phyloP scores from a whole-genome alignment of 1,139 yeast genomes.

The Debaryomyces robertsiae region DNA sequence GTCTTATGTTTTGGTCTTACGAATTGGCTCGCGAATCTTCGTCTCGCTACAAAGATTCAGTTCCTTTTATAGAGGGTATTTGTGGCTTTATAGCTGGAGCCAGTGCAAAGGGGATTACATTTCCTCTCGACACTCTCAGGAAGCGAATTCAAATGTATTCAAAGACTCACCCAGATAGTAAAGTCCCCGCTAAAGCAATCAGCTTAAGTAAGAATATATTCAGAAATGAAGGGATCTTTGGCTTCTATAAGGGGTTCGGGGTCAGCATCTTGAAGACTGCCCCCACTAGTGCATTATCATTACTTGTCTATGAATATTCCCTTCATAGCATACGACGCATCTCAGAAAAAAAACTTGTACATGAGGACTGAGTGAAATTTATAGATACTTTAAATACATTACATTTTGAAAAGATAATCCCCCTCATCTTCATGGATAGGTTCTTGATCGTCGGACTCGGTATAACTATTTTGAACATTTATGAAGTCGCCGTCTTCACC shows the following conservation, averaged over 20 bases:
- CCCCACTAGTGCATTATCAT: conserved; percentile 79
- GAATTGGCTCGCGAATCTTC: conserved; percentile 46
- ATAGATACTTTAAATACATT: conserved; percentile 7
- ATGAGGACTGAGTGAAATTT: not conserved
- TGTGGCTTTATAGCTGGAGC: conserved; percentile 83
- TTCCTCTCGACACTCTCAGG: conserved; percentile 84
- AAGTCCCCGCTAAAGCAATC: conserved; percentile 19
- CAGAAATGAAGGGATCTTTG: conserved; percentile 58
- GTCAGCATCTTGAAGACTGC: conserved; percentile 75
- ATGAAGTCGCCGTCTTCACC: conserved; percentile 29
- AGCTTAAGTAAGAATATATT: conserved; percentile 38
- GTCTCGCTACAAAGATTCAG: conserved; percentile 21
- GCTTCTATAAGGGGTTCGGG: conserved; percentile 73
- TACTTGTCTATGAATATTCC: conserved; percentile 66
- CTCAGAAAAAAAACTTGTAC: conserved; percentile 7
- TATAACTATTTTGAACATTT: conserved; percentile 20
- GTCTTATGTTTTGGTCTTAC: conserved; percentile 70
- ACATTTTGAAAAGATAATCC: conserved; percentile 36
- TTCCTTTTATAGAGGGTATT: conserved; percentile 58
- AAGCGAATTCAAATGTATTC: conserved; percentile 73
- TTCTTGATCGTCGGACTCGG: conserved; percentile 17
- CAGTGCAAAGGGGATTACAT: conserved; percentile 68
- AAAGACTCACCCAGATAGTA: conserved; percentile 17
- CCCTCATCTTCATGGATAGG: conserved; percentile 17
- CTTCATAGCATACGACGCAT: conserved; percentile 15